These are phyloP conservation scores for Isochrysis galbana DNA, from an alignment of 78 protist species.

Conservation along the genomic window DNA sequence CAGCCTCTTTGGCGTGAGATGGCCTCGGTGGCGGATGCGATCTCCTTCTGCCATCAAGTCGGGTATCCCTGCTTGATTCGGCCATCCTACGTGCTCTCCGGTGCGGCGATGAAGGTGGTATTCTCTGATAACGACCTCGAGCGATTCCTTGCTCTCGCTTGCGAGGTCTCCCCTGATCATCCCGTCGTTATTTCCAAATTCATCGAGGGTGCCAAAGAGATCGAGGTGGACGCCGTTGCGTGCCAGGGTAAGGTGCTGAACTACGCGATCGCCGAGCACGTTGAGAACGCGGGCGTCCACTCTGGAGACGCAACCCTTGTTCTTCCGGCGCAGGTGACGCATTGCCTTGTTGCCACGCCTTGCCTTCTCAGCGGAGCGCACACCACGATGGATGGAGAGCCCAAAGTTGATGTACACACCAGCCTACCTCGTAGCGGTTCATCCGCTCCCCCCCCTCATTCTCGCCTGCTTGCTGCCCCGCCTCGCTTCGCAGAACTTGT, in stretches of 20 bases:
- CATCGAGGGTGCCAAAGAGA: constrained; percentile 91
- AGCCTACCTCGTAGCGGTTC: no score
- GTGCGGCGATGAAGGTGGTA: constrained; percentile 16
- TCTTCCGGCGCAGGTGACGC: constrained; percentile 93
- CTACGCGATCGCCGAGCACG: constrained; percentile 93
- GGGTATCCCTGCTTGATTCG: constrained; percentile 92
- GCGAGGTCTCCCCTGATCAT: constrained; percentile 71
- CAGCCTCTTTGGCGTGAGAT: neutral
- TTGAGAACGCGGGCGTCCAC: constrained; percentile 98
- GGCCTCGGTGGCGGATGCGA: neutral
- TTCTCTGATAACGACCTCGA: constrained; percentile 75
- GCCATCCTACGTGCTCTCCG: constrained; percentile 91
- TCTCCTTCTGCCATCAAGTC: constrained; percentile 74
- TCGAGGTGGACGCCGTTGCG: constrained; percentile 84
- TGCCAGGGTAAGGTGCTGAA: constrained; percentile 36
- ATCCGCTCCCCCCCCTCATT: no score
- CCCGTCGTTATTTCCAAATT: constrained; percentile 93
- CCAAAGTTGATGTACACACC: no score
- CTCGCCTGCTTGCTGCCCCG: no score
- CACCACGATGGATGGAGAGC: no score
- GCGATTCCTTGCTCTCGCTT: constrained; percentile 57
- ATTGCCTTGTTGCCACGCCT: constrained; percentile 74
- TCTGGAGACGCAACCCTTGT: constrained; percentile 96
- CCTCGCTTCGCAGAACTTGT: neutral
- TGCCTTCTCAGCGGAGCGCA: no score